Percentiles rank a stretch among this genome's conserved stretches.
These are phyloP conservation scores for Hirschfeldia incana DNA, from an alignment of 345 rosid genomes.

Conservation along the genomic window DNA sequence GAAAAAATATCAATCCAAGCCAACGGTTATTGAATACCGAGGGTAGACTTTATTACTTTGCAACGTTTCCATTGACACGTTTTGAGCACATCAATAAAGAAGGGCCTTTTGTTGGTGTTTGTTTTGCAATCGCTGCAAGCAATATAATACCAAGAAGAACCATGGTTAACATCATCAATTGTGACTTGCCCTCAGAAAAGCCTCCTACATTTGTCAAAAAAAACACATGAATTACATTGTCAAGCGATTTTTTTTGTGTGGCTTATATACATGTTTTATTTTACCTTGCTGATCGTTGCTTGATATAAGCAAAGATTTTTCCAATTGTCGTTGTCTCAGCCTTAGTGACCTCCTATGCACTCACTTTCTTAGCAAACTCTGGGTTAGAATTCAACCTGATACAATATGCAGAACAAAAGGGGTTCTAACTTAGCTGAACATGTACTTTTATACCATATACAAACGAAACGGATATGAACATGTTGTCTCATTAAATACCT, in stretches of 20 bases:
- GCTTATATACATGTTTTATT: not conserved
- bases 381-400: not conserved
- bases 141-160: too few relatives aligned
- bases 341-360: not conserved
- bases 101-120: too few relatives aligned
- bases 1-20: not conserved
- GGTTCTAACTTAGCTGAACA: not conserved
- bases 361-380: not conserved
- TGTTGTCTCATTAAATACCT: not conserved
- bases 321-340: not conserved
- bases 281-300: not conserved
- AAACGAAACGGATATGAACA: not conserved
- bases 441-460: not conserved
- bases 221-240: too few relatives aligned
- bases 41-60: not conserved
- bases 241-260: not conserved
- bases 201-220: not conserved
- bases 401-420: not conserved
- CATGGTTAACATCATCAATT: too few relatives aligned
- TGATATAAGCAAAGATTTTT: not conserved
- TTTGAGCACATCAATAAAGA: too few relatives aligned
- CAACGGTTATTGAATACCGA: not conserved
- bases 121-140: too few relatives aligned
- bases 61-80: not conserved
- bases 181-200: too few relatives aligned